phyloP scores from a whole-genome alignment of 2,329 filamentous ascomycete species.

The Epichloe sp. region DNA sequence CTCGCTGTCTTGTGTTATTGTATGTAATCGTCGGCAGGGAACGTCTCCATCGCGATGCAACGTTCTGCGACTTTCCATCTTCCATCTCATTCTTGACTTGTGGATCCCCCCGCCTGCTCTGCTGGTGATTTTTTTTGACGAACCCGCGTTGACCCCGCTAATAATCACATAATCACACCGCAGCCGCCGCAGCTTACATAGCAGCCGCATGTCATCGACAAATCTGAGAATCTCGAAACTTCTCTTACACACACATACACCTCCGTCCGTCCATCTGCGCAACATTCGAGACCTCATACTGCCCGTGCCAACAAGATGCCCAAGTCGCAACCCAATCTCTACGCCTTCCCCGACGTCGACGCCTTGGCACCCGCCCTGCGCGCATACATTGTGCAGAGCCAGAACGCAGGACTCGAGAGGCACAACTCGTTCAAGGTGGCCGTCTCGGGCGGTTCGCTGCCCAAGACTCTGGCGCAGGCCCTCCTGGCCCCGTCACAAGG shows the following conservation, averaged over 20 bases:
- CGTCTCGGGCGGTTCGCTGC: slow-evolving; percentile 87
- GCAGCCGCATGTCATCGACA: no score
- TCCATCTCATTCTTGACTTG: not conserved
- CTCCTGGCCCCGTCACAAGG: slow-evolving; percentile 47
- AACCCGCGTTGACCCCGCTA: no score
- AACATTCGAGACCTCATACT: no score
- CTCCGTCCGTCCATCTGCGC: no score
- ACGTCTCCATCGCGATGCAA: not conserved
- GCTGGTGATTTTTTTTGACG: no score
- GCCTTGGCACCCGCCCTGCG: slow-evolving; percentile 67
- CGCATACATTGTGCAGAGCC: slow-evolving; percentile 67
- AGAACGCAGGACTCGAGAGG: slow-evolving; percentile 65
- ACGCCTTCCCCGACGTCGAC: slow-evolving; percentile 59
- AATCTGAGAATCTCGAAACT: no score
- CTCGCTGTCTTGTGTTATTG: no score
- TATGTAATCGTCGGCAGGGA: no score
- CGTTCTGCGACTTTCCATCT: not conserved
- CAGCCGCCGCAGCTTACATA: no score
- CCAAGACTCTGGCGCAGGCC: slow-evolving; percentile 73
- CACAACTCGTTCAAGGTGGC: slow-evolving; percentile 82
- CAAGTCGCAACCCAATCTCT: slow-evolving; percentile 55
- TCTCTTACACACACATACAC: no score
- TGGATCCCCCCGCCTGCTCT: not conserved
- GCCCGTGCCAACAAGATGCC: slow-evolving; percentile 26
- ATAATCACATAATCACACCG: no score